phyloP scores from a whole-genome alignment of 495 filamentous ascomycete genomes.

The Xylaria venustula region DNA sequence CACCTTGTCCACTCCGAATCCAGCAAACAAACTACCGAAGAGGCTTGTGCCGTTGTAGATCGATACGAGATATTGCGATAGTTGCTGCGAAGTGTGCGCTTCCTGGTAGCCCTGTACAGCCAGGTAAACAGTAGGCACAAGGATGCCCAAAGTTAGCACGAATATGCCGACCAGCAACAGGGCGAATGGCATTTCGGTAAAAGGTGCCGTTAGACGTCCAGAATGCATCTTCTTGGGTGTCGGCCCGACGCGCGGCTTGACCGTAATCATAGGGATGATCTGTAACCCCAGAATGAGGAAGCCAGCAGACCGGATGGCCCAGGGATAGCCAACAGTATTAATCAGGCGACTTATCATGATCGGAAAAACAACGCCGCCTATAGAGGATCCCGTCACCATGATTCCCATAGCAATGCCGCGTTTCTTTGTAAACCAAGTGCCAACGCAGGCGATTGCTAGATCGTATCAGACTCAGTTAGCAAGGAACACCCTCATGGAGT shows the following conservation, averaged over 20 bases:
- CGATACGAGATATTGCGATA: constrained; percentile 58
- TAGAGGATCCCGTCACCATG: constrained; percentile 27
- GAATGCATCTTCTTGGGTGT: neutral
- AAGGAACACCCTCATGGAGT: neutral
- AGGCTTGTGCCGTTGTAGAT: constrained; percentile 51
- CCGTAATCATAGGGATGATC: constrained; percentile 13
- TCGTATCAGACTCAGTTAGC: neutral
- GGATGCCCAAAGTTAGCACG: constrained; percentile 39
- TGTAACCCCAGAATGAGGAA: constrained; percentile 48
- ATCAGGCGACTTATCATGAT: neutral
- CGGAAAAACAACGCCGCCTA: constrained; percentile 41
- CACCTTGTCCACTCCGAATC: constrained; percentile 58
- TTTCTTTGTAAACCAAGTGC: constrained; percentile 29
- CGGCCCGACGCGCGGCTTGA: neutral
- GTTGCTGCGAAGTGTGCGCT: constrained; percentile 49
- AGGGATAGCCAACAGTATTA: constrained; percentile 50
- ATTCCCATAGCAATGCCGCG: constrained; percentile 32
- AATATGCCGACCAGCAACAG: neutral
- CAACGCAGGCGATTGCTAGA: constrained; percentile 27
- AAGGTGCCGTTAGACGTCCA: neutral
- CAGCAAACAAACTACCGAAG: constrained; percentile 53
- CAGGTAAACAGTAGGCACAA: constrained; percentile 62
- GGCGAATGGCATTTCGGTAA: neutral
- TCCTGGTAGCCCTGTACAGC: constrained; percentile 46
- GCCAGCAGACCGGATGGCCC: constrained; percentile 57